Evolutionary conservation across 768 basidiomycete species (phyloP).

Genomic region (Dentipellis sp.): DNA sequence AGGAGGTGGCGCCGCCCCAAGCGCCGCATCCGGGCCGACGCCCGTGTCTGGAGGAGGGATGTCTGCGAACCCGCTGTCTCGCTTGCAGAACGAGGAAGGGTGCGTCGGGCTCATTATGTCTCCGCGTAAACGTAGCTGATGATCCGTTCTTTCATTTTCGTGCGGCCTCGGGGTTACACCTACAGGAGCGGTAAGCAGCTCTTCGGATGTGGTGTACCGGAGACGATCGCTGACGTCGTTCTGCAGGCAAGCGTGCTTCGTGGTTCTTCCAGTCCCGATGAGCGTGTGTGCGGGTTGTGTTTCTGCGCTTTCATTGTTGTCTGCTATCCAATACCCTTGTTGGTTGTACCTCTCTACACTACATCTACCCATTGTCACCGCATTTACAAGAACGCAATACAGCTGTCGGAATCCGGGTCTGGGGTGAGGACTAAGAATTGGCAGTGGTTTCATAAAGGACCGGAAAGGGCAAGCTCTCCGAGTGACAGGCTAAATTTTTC

Average conservation of each 20-base stretch:
- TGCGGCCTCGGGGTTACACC: not conserved
- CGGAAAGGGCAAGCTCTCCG: not conserved
- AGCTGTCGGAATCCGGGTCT: not conserved
- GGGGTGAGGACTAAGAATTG: no score
- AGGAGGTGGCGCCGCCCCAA: conserved; percentile 60
- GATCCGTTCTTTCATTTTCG: conserved; percentile 10
- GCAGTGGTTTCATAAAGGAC: no score
- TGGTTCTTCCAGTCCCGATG: conserved; percentile 89
- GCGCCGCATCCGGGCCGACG: conserved; percentile 30
- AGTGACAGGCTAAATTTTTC: not conserved
- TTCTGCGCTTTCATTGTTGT: conserved; percentile 17
- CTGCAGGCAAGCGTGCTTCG: conserved; percentile 62
- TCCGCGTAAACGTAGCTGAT: not conserved
- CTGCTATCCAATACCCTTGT: conserved; percentile 16
- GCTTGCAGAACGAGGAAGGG: conserved; percentile 78
- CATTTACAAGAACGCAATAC: not conserved
- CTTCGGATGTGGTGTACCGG: conserved; percentile 1
- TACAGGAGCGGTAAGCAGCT: conserved; percentile 5
- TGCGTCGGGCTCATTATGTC: conserved; percentile 15
- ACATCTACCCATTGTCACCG: conserved; percentile 19
- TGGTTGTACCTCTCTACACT: conserved; percentile 23
- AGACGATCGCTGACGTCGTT: conserved; percentile 2
- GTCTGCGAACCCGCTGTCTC: conserved; percentile 53
- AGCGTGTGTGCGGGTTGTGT: conserved; percentile 17
- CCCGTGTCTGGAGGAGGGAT: conserved; percentile 34